Evolutionary conservation across 441 rosid species (phyloP), one percentile per base, ranked within the genome.

Genomic region (Macaranga tanarius): DNA sequence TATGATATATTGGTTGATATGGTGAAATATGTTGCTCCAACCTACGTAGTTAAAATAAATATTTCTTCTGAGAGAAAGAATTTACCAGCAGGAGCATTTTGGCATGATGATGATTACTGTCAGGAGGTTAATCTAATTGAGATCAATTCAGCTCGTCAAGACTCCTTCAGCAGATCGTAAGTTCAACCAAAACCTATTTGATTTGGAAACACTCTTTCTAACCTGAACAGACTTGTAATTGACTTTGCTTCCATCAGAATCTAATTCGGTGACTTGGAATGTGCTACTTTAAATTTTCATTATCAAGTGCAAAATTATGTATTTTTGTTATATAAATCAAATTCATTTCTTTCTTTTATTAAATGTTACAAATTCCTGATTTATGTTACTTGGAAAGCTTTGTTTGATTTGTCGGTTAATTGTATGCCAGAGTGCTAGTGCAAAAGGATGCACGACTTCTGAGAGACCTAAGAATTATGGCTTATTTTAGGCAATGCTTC

Each of bases 401-500:
- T 45, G 40, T 75, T 54, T 50, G 63, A 60, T 52, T 52, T 58
- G 40, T 70, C 34, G 38, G 38, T 8, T 6, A 38, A 44, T 51
- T 15, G n/a, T 75, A 61, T 77, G 60, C 72, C 79, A 95, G 98
- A 74, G 76, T 84, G 56, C 86, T 82, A 54, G 70, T 85, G 62
- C 89, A 78, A 71, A 91, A 92, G 82, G 89, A 90, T 75, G 86
- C 89, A 69, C 84, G 70, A 19, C 82, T 86, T 83, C 22, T 91
- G 80, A 91, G 98, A 74, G 99, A 95, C 75, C 73, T 85, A 44
- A 77, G 96, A 64, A 74, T 92, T 73, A 83, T 86, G 80, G 92
- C 97, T 73, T 95, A 95, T 83, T 92, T 95, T 79, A 88, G 89
- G 79, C 95, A 89, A 74, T 91, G 93, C 82, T 84, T 95, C 72